These are phyloP conservation scores for Pleurotus sapidus DNA, from an alignment of 768 basidiomycete species.

Conservation along the genomic window DNA sequence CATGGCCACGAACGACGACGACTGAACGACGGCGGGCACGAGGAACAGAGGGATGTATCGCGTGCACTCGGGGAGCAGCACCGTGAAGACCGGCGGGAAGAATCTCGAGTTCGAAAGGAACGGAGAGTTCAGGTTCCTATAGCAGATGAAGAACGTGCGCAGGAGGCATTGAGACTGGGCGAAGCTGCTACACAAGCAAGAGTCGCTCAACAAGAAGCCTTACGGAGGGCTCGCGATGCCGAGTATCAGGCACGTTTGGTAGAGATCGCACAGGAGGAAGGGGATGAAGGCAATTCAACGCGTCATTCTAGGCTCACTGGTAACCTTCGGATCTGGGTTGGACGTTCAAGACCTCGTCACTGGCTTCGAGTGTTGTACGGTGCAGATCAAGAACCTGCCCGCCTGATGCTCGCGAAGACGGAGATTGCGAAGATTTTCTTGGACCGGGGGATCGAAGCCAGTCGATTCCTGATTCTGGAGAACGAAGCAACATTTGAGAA, in stretches of 20 bases:
- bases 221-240: conserved; percentile 15
- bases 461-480: conserved; percentile 29
- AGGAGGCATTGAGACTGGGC: background rate
- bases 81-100: no score
- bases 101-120: no score
- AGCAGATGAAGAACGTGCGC: background rate
- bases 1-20: no score
- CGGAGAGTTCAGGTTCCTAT: background rate
- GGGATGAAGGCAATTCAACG: conserved; percentile 36
- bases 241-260: conserved; percentile 15
- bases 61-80: no score
- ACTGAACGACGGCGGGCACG: no score
- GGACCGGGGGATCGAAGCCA: conserved; percentile 36
- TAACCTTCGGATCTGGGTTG: conserved; percentile 49
- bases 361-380: conserved; percentile 50
- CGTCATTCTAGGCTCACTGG: conserved; percentile 45
- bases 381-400: conserved; percentile 46
- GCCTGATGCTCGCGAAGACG: conserved; percentile 26
- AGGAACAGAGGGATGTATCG: no score
- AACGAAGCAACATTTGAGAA: conserved; percentile 23
- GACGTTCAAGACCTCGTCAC: conserved; percentile 40
- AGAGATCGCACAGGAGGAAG: conserved; percentile 32
- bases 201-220: conserved; percentile 16
- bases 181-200: conserved; percentile 6
- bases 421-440: conserved; percentile 43